Evolutionary conservation across 352 stramenopile genomes (phyloP).

Genomic region (Elongisporangium undulatum): DNA sequence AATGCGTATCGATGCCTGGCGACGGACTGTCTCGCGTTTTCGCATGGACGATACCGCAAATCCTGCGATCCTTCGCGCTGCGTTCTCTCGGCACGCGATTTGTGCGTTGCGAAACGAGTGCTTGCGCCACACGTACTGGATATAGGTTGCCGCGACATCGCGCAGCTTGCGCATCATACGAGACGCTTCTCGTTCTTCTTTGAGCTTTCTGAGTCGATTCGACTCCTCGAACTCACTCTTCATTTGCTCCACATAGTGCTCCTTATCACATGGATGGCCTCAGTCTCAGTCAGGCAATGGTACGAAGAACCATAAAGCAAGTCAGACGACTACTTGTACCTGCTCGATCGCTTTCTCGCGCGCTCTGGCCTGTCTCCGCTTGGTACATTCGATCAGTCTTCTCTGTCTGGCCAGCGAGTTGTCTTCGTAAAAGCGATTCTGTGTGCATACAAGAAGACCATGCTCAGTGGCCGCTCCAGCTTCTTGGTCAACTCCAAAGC

Average conservation of each 20-base stretch:
- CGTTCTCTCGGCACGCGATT: conserved; percentile 8
- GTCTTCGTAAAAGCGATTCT: conserved; percentile 75
- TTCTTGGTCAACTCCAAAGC: background rate
- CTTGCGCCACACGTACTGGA: conserved; percentile 58
- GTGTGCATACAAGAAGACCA: background rate
- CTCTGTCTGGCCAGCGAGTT: conserved; percentile 59
- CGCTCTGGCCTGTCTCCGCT: conserved; percentile 44
- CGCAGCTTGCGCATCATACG: conserved; percentile 58
- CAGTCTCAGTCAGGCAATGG: background rate
- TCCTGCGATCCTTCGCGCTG: conserved; percentile 25
- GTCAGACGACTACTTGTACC: conserved; percentile 11
- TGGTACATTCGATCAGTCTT: conserved; percentile 50
- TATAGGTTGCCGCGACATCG: conserved; percentile 60
- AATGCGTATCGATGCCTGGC: conserved; percentile 25
- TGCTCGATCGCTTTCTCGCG: conserved; percentile 48
- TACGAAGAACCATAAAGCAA: background rate
- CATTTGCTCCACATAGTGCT: conserved; percentile 34
- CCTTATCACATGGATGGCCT: conserved; percentile 16
- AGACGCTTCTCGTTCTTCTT: conserved; percentile 46
- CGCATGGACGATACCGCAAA: conserved; percentile 19
- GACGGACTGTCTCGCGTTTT: conserved; percentile 10
- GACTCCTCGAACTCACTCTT: conserved; percentile 46
- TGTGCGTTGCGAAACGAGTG: conserved; percentile 11
- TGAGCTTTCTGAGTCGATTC: conserved; percentile 19
- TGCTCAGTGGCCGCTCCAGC: background rate